Base-by-base conservation (phyloP, 108 stramenopile species). In the Cyclotella cryptica region DNA sequence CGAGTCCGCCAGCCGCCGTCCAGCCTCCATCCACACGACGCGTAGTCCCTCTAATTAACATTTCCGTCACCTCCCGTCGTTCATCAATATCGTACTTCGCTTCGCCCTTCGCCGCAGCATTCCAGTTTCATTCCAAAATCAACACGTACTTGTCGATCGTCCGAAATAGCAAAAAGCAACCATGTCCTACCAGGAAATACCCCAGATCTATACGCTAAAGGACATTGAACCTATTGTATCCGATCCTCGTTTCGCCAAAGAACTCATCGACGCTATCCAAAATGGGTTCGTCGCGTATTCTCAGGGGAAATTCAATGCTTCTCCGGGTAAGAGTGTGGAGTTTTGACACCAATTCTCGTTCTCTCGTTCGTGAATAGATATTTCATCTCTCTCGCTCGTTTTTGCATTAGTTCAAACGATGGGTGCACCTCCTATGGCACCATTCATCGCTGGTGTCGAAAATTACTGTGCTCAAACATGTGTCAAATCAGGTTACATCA, bases 401-500 rank as follows among this genome's bases (percentile, higher is more conserved):
- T 2, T 5, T 35, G 35, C 4, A 35, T 35, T 6, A 35, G 35
- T 35, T 35, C 35, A 35, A 35, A 35, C 35, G 35, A 35, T 35
- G 35, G 35, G 35, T 6, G 71, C 87, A 22, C 91, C 91, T 13
- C 91, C 91, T 1, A 86, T 89, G 74, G 84, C 82, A 30, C 85
- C 79, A n/a, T 87, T 92, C 68, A 60, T 42, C 4, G 47, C 17
- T 21, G 58, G 4, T 47, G 30, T 47, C 4, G 41, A 64, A 24
- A 24, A 78, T 47, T 69, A 88, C 86, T 61, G 88, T 86, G 53
- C 83, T 70, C 58, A 94, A 88, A 77, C 74, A 80, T 66, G 91
- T 66, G 83, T 92, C 52, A 92, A 92, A 71, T 86, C 87, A 12
- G 91, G 91, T 13, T 92, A 92, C 41, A 76, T 92, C 47, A 81